These are phyloP conservation scores for Zostera marina DNA, from an alignment of 116 monocot genomes.

Conservation along the genomic window DNA sequence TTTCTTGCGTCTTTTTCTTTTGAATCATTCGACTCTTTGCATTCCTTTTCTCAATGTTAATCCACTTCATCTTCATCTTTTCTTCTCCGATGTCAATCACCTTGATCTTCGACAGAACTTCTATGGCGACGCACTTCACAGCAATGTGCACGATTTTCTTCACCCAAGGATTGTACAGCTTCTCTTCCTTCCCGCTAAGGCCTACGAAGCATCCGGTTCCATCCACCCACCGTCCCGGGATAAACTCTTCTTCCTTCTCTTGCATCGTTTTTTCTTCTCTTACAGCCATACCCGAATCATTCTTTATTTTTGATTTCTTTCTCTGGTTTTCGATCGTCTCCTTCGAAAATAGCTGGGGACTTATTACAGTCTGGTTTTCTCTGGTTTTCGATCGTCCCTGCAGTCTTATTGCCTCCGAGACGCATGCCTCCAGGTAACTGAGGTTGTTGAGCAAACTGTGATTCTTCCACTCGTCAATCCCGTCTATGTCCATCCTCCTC, in stretches of 20 bases:
- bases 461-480: constrained; percentile 1
- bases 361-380: background rate
- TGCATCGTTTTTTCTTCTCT: background rate
- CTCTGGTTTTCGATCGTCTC: background rate
- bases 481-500: background rate
- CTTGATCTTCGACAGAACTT: background rate
- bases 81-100: background rate
- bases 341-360: no score
- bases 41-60: background rate
- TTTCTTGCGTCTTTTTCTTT: no score
- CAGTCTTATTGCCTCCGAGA: constrained; percentile 1
- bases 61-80: background rate
- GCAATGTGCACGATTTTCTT: background rate
- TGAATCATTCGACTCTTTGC: background rate
- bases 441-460: constrained; percentile 1
- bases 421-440: background rate
- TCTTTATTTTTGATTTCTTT: background rate
- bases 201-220: background rate
- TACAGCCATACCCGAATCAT: background rate
- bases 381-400: background rate
- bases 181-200: background rate
- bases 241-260: background rate
- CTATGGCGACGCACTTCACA: constrained; percentile 3
- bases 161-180: background rate
- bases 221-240: constrained; percentile 4